phyloP scores from a whole-genome alignment of 768 basidiomycete species.

The Mycena kentingensis region DNA sequence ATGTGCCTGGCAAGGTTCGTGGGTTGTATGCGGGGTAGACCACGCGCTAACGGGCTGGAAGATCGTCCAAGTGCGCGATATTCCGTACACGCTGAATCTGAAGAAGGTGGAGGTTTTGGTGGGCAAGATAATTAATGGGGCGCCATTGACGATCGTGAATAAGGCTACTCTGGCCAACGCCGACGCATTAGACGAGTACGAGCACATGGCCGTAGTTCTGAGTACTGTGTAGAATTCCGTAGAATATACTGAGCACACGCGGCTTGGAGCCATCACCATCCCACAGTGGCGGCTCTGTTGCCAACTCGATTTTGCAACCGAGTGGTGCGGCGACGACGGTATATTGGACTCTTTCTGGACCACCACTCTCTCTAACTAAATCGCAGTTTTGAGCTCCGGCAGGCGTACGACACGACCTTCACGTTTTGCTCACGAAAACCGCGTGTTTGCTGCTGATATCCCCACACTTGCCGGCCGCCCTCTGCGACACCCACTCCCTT shows the following conservation, averaged over 20 bases:
- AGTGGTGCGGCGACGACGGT: too few relatives aligned
- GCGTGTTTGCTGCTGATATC: slow-evolving; percentile 23
- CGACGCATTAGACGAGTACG: slow-evolving; percentile 66
- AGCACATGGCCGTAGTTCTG: slow-evolving; percentile 45
- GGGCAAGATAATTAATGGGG: slow-evolving; percentile 84
- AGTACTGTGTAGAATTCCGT: slow-evolving; percentile 5
- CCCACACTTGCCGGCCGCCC: slow-evolving; percentile 3
- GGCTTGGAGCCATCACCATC: too few relatives aligned
- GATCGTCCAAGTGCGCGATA: slow-evolving; percentile 70
- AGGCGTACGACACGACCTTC: slow-evolving; percentile 18
- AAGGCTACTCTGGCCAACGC: slow-evolving; percentile 74
- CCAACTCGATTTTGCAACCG: too few relatives aligned
- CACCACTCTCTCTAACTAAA: too few relatives aligned
- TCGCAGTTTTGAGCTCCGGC: too few relatives aligned
- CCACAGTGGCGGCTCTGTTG: too few relatives aligned
- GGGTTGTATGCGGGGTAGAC: slow-evolving; percentile 2
- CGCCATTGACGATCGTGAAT: slow-evolving; percentile 67
- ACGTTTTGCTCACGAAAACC: slow-evolving; percentile 23
- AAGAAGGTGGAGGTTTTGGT: slow-evolving; percentile 81
- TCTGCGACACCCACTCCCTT: slow-evolving; percentile 22
- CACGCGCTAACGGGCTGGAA: slow-evolving; percentile 30
- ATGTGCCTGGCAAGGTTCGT: slow-evolving; percentile 73
- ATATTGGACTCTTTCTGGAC: too few relatives aligned
- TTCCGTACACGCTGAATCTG: slow-evolving; percentile 80
- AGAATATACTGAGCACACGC: slow-evolving; percentile 9